phyloP scores from a whole-genome alignment of 2,329 filamentous ascomycete genomes.

The Fusarium lateritium region DNA sequence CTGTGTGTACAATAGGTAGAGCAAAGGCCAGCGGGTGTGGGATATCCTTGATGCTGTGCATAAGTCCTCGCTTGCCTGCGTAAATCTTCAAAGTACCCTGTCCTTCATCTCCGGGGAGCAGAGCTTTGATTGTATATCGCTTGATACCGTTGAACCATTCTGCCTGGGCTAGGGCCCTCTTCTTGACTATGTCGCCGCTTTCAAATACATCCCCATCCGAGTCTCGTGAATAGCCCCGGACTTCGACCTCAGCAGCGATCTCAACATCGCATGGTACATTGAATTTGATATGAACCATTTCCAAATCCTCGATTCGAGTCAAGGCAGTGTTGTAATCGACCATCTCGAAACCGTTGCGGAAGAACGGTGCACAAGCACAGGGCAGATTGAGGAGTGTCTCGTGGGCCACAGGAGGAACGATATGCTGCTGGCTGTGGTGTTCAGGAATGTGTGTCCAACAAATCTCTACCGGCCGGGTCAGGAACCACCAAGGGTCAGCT shows the following conservation, averaged over 20 bases:
- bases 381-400: constrained; percentile 90
- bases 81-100: constrained; percentile 91
- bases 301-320: constrained; percentile 88
- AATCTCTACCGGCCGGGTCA: constrained; percentile 87
- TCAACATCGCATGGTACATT: constrained; percentile 92
- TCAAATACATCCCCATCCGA: constrained; percentile 94
- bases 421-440: constrained; percentile 89
- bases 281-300: constrained; percentile 92
- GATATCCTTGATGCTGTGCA: constrained; percentile 98
- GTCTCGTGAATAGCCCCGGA: constrained; percentile 83
- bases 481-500: constrained; percentile 94
- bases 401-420: constrained; percentile 88
- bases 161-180: constrained; percentile 89
- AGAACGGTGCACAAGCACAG: constrained; percentile 88
- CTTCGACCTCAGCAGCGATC: constrained; percentile 92
- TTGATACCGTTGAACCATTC: constrained; percentile 93
- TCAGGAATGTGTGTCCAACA: constrained; percentile 98
- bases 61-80: constrained; percentile 92
- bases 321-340: constrained; percentile 92
- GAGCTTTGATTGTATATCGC: constrained; percentile 91
- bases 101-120: constrained; percentile 92
- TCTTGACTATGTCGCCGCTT: constrained; percentile 87
- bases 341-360: constrained; percentile 85
- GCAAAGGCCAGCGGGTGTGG: constrained; percentile 92
- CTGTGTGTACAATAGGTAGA: constrained; percentile 90